A percentile compares a stretch with the other conserved stretches of the same genome.
phyloP scores from a whole-genome alignment of 768 basidiomycete genomes.

The Tulasnella sp. region DNA sequence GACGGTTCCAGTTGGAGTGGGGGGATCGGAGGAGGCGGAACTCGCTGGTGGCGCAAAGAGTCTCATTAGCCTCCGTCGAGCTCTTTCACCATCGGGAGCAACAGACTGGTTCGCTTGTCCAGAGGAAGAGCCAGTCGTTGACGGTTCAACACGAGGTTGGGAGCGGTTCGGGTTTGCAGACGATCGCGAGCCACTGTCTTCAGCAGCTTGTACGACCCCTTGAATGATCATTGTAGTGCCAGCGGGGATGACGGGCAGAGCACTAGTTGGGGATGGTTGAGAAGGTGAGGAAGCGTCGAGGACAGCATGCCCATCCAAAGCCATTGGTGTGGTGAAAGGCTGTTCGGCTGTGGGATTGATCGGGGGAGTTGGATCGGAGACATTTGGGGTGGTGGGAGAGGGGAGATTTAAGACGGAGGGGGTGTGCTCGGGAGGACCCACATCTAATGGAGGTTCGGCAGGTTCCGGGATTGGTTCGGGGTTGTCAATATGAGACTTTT shows the following conservation, averaged over 20 bases:
- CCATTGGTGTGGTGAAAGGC: background rate
- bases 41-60: background rate
- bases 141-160: background rate
- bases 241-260: slow-evolving; percentile 13
- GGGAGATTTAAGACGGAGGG: background rate
- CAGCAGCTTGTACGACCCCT: slow-evolving; percentile 12
- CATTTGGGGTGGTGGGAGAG: background rate
- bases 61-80: background rate
- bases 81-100: background rate
- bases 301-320: background rate
- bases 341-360: too few species aligned
- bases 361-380: background rate
- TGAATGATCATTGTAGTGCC: slow-evolving; percentile 19
- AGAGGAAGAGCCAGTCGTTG: background rate
- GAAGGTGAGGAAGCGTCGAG: background rate
- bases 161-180: background rate
- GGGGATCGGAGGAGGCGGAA: background rate
- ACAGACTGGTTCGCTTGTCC: background rate
- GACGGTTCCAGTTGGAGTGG: background rate
- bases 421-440: background rate
- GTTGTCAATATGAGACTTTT: too few species aligned
- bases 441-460: background rate
- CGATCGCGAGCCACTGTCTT: background rate
- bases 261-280: background rate
- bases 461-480: background rate